Evolutionary conservation across 441 rosid species (phyloP).

Genomic region (Adansonia madagascariensis): DNA sequence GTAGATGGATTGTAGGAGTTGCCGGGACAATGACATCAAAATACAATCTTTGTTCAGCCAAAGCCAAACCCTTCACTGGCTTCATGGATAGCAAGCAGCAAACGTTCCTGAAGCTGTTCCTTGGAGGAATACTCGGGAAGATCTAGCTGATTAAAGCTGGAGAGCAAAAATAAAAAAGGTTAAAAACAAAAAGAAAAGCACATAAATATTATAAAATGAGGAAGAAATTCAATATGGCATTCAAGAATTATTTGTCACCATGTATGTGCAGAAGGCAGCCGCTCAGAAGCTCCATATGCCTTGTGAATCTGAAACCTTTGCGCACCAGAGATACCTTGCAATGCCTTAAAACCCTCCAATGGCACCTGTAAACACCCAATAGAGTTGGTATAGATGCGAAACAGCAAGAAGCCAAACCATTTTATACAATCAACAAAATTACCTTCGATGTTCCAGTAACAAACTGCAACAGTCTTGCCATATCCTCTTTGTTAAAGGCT

Average conservation of each 20-base stretch:
- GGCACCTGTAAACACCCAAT: conserved; percentile 68
- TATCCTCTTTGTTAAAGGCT: conserved; percentile 93
- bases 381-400: conserved; percentile 1
- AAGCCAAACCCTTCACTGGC: conserved; percentile 98
- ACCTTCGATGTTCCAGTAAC: conserved; percentile 99
- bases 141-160: conserved; percentile 97
- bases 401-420: neutral
- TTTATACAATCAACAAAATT: conserved; percentile 6
- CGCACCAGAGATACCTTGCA: conserved; percentile 97
- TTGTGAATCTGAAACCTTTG: conserved; percentile 97
- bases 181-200: neutral
- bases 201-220: neutral
- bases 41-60: conserved; percentile 47
- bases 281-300: conserved; percentile 94
- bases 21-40: conserved; percentile 20
- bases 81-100: conserved; percentile 94
- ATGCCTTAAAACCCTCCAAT: conserved; percentile 88
- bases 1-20: conserved; percentile 23
- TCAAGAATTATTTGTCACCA: conserved; percentile 51
- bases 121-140: conserved; percentile 86
- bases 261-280: conserved; percentile 97
- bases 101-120: conserved; percentile 82
- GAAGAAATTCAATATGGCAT: neutral
- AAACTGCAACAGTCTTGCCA: conserved; percentile 91
- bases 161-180: conserved; percentile 14